Base-by-base conservation (phyloP, 352 stramenopile species). In the Pythium myriotylum region DNA sequence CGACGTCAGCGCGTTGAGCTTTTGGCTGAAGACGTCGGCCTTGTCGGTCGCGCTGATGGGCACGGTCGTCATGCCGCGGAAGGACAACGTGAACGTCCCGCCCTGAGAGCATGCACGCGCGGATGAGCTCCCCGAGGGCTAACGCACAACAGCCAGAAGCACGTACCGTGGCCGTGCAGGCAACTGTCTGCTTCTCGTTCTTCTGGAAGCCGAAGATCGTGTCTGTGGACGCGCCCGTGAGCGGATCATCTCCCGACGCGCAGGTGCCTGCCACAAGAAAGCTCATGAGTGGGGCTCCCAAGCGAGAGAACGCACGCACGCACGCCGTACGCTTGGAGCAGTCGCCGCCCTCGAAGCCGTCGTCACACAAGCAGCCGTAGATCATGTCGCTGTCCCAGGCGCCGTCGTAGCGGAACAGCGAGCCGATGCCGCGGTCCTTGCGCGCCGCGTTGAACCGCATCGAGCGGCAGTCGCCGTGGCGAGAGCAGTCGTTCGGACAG, bases 341-440 rank as follows among this genome's bases (percentile, higher is more conserved):
- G 68, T 97, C 89, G 20, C 90, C 92, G 37, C 90, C 86, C 17
- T 74, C 75, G 54, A 82, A 97, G 35, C 81, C 86, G 24, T 80
- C 65, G 62, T 97, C 74, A 71, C 91, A 97, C 27, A 94, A 70
- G 67, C 91, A 97, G 53, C 91, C 91, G 56, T 93, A 88, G 19
- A 96, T 81, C 73, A 90, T 94, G 37, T 95, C 78, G 27, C 75
- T 82, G 73, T 97, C 91, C 91, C 91, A 97, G 48, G 77, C 72
- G 20, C 58, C 27, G 13, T 79, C 68, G 51, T 92, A 92, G 14
- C 59, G 45, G 42, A 89, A 73, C 10, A 58, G 35, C 32, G 72
- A 56, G 8, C 80, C 78, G 10, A 85, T 27, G 13, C 81, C 81
- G 43, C 65, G 73, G 65, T 92, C 81, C 54, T 92, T 92, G 32